Base-by-base conservation (phyloP, 257 asterid genomes). In the Solanum microdontum region DNA sequence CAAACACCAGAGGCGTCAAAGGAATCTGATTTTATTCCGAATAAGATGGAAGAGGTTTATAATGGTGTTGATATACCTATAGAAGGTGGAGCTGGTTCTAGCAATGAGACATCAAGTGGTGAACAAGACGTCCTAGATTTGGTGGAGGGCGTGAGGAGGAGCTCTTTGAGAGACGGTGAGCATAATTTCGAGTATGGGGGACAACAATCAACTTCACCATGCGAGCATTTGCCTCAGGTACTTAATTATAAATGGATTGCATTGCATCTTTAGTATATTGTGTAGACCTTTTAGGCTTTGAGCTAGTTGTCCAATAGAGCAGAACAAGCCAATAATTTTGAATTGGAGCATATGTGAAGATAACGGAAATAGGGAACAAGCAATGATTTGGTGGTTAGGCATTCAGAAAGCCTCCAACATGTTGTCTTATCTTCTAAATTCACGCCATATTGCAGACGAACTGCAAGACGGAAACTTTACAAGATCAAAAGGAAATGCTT, bases 181-280 rank as follows among this genome's bases (percentile, higher is more conserved):
- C 60, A 87, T n/a, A 34, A 11, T 40, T 14, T 30, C 39, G 88
- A 86, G 80, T 45, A 37, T 55, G 80, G 37, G 6, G 86, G 36
- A 24, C 75, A 37, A 26, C 75, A 87, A 33, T 48, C n/a, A 62
- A 40, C 24, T 62, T 87, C 88, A 2, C 70, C 43, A 60, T 21
- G 36, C 12, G 85, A 6, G 58, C 51, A 62, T 87, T 89, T 90
- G 30, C 37, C 69, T 84, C 88, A 84, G 91, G 91, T 89, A 48
- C 85, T 80, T 43, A 45, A 26, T 43, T 14, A 12, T 8, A 15
- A 0, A 2, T 43, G 33, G 60, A n/a, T 77, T n/a, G 51, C 87
- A 2, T 62, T 4, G 8, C 17, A 36, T 84, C 39, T 64, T 36
- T 36, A 13, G 66, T 66, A 24, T 24, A 26, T 66, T 39, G 26